phyloP scores from a whole-genome alignment of 2,329 filamentous ascomycete species.

The Tolypocladium endophyticum region DNA sequence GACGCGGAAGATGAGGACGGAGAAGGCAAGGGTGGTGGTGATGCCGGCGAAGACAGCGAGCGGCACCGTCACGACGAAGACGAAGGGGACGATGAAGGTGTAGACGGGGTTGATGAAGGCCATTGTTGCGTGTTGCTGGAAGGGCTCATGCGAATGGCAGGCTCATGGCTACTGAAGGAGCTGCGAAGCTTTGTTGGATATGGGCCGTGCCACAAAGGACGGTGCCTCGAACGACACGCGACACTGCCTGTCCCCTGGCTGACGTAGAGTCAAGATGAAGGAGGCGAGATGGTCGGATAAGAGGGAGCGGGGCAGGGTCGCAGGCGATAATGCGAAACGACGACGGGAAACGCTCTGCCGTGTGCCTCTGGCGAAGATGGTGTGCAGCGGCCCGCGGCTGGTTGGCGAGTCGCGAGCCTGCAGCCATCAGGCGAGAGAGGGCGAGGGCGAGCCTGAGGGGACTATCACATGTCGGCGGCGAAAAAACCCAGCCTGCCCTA shows the following conservation, averaged over 20 bases:
- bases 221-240: neutral
- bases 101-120: conserved; percentile 43
- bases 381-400: neutral
- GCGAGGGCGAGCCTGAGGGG: neutral
- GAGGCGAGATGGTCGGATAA: neutral
- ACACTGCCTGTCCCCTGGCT: neutral
- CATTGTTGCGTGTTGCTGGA: conserved; percentile 24
- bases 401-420: neutral
- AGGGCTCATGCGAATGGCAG: neutral
- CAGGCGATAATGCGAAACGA: neutral
- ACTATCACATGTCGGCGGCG: conserved; percentile 3
- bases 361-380: neutral
- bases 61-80: conserved; percentile 52
- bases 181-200: neutral
- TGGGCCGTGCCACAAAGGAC: neutral
- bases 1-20: conserved; percentile 49
- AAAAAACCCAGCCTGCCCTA: neutral
- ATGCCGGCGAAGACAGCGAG: conserved; percentile 52
- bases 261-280: neutral
- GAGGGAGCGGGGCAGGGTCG: neutral
- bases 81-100: conserved; percentile 48
- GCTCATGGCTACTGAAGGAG: conserved; percentile 7
- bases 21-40: conserved; percentile 52
- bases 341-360: neutral
- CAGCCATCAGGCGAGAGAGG: neutral